Base-by-base conservation (phyloP, 2,329 filamentous ascomycete species). In the Plenodomus biglobosus region DNA sequence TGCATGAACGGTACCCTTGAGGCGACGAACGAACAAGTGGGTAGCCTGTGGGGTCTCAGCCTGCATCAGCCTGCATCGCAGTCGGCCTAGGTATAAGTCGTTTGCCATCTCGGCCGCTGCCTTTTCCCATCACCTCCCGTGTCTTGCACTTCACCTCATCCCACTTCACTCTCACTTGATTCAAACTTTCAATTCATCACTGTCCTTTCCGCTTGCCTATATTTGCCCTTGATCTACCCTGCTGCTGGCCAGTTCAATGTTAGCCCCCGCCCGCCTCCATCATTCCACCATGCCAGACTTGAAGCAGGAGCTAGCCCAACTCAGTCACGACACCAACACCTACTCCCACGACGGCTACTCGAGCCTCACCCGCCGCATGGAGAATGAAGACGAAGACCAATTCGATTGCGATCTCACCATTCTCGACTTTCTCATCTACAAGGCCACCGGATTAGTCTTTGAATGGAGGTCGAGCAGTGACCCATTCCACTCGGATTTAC, bases 371-470 rank as follows among this genome's bases (percentile, higher is more conserved):
- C 61, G 65, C 8, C 55, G 55, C 8, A 69, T 72, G 67, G 66
- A 69, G 15, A 56, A 53, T n/a, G 64, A 68, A 13, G 61, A 65
- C 1, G 62, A 65, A n/a, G 64, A 70, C 24, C 73, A 75, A 35
- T 60, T 74, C 18, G 78, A 81, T 16, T 76, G 81, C 13, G 78
- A 84, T 53, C 60, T 76, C 30, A 75, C 81, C 62, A 81, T 83
- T 37, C 68, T 83, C n/a, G 81, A 84, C 59, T 83, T 81, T 55
- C 63, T 83, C 3, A 58, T 78, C 35, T 78, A 75, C 68, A 73
- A 76, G 38, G 72, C 77, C 7, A 76, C 74, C 36, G 63, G 73
- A 17, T 62, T 68, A 34, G 66, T 78, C 3, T 62, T 82, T 27
- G 64, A 69, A 20, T 68, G 72, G 47, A 59, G 59, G 21, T 55